Base-by-base conservation (phyloP, 495 filamentous ascomycete genomes). In the Daldinia childiae region DNA sequence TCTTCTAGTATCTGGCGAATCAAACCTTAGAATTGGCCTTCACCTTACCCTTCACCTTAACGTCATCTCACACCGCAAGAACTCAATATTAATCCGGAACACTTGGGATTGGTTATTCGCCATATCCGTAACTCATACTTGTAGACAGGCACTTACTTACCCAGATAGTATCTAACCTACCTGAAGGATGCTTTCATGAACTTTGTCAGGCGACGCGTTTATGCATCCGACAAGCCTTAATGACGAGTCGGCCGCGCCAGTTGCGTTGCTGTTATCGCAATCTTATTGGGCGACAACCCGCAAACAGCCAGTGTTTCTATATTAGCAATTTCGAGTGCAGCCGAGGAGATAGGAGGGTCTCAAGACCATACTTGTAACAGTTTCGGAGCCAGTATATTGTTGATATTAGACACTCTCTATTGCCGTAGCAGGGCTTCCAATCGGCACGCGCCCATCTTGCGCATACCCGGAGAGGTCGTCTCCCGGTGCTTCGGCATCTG, bases 401-500 rank as follows among this genome's bases (percentile, higher is more conserved):
- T 43, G 26, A 68, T 72, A 71, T 67, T 62, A 64, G 24, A 9
- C 32, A 62, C 36, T 65, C 50, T 65, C 38, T 48, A 65, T 43
- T 52, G 21, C 34, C 48, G 58, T 62, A 68, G 24, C 43, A 65
- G 50, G 65, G 60, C 58, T 43, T 62, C 66, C 71, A 73, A 73
- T 69, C 71, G 71, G 66, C 58, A 69, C 8, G 71, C 65, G 60
- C 60, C 62, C 71, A 58, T 36, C 51, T 57, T 45, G 57, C 65
- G 62, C 66, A 69, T 73, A 69, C 57, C 70, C 71, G 71, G 62
- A 58, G 66, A 64, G 60, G 58, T 63, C 41, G 62, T 65, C 58
- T 62, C 61, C 71, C 71, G 66, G 66, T 73, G 65, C 70, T 73
- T 69, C 70, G 70, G 70, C 70, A 73, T 73, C 71, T 73, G 71